Base-by-base conservation (phyloP, 768 basidiomycete genomes). In the Dacryopinax spathularia region DNA sequence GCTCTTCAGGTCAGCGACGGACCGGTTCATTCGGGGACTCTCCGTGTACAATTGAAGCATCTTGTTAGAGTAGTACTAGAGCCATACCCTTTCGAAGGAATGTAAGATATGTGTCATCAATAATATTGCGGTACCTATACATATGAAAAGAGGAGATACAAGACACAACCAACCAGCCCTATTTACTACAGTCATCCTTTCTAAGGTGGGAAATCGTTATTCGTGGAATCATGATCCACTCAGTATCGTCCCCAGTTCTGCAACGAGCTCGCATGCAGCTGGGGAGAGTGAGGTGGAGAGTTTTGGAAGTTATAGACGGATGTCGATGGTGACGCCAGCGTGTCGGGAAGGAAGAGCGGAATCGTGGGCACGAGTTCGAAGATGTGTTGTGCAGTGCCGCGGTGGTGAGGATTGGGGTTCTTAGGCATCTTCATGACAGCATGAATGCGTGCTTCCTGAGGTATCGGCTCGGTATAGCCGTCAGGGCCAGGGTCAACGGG, bases 391-490 rank as follows among this genome's bases (percentile, higher is more conserved):
- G 66, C 63, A 1, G 65, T 66, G 15, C 64, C 66, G 33, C 65
- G 59, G 48, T 71, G 65, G 1, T 76, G 68, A 7, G 68, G 62
- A 34, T 78, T 77, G 1, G 74, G 70, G 1, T 31, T 31, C 16
- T 72, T 67, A n/a, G 69, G 70, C 10, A 81, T 78, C 44, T 85
- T 85, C 86, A 91, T 91, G 29, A 92, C 90, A 6, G 85, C 89
- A 66, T 95, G 92, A 16, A 95, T 86, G 33, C 86, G 83, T 1
- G 90, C 84, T 66, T 94, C 91, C 69, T 88, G 87, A 34, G 79
- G 77, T 71, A 84, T 81, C 2, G 78, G 73, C 68, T 75, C 79
- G 69, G 69, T 73, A 66, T 77, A 79, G 1, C 80, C 79, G 12
- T 77, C 75, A 3, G 78, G 76, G 12, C 79, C 78, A 0, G 81